A percentile compares a stretch with the other conserved stretches of the same genome.
phyloP scores from a whole-genome alignment of 305 asterid genomes.

The Rubia peregrina region DNA sequence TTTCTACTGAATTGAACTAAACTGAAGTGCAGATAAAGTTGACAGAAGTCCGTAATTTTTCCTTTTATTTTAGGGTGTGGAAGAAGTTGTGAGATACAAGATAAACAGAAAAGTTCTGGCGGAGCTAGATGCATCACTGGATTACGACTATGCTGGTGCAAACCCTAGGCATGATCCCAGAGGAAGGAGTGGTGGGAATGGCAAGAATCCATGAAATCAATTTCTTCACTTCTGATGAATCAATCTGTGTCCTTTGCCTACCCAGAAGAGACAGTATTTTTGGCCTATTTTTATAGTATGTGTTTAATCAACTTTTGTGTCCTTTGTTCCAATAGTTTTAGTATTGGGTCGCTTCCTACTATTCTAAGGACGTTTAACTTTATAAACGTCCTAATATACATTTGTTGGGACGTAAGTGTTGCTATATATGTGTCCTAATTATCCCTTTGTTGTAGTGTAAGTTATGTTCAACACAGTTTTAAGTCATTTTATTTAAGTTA shows the following conservation, averaged over 20 bases:
- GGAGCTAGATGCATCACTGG: slow-evolving; percentile 22
- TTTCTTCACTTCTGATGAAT: not conserved
- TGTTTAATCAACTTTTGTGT: not conserved
- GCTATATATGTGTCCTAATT: too few relatives aligned
- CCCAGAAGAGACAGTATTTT: not conserved
- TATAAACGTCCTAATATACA: too few relatives aligned
- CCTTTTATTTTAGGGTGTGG: slow-evolving; percentile 14
- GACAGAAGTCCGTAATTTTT: not conserved
- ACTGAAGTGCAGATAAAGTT: too few relatives aligned
- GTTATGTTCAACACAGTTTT: too few relatives aligned
- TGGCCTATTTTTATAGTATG: not conserved
- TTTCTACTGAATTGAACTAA: too few relatives aligned
- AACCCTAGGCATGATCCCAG: slow-evolving; percentile 35
- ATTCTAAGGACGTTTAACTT: too few relatives aligned
- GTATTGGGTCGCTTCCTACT: too few relatives aligned
- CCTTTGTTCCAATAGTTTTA: too few relatives aligned
- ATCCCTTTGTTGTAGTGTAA: too few relatives aligned
- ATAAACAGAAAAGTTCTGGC: slow-evolving; percentile 23
- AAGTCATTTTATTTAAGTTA: too few relatives aligned
- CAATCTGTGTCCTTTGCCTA: not conserved
- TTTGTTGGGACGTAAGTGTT: too few relatives aligned
- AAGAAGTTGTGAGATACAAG: slow-evolving; percentile 7
- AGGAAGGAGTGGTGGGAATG: slow-evolving; percentile 20
- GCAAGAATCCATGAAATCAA: slow-evolving; percentile 18
- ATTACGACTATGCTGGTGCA: slow-evolving; percentile 36